phyloP scores from a whole-genome alignment of 1,284 basidiomycete species.

The Cerioporus squamosus region DNA sequence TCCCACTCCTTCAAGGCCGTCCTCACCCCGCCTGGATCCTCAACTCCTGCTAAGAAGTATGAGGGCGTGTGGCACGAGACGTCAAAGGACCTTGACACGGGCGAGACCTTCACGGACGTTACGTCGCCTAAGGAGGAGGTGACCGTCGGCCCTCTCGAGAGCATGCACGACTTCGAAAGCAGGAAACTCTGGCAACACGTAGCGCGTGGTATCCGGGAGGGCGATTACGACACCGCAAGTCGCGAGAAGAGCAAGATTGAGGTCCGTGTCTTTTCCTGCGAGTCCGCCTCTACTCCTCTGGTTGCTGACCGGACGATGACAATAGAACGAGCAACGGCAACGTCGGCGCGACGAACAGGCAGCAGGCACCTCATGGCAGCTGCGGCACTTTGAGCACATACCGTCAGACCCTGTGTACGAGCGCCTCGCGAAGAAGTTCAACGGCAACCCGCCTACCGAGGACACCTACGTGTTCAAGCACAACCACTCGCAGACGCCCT shows the following conservation, averaged over 20 bases:
- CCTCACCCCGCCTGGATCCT: conserved; percentile 50
- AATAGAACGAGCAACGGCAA: conserved; percentile 90
- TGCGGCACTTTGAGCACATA: conserved; percentile 76
- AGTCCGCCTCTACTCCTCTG: no score
- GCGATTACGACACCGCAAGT: conserved; percentile 92
- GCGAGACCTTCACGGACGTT: conserved; percentile 67
- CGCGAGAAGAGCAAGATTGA: conserved; percentile 92
- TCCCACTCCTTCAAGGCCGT: conserved; percentile 92
- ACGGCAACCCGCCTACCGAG: conserved; percentile 62
- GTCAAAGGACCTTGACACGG: conserved; percentile 57
- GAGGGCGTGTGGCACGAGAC: conserved; percentile 91
- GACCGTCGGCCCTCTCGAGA: conserved; percentile 58
- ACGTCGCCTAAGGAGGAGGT: conserved; percentile 75
- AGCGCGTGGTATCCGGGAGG: conserved; percentile 88
- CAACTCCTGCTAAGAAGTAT: conserved; percentile 57
- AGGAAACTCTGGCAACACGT: conserved; percentile 87
- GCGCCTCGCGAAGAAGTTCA: conserved; percentile 57
- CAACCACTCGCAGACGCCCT: conserved; percentile 22
- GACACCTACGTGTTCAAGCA: conserved; percentile 67
- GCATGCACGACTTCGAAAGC: conserved; percentile 85
- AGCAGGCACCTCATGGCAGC: conserved; percentile 73
- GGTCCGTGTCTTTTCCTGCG: no score
- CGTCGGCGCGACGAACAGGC: conserved; percentile 84
- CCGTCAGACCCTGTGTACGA: conserved; percentile 75
- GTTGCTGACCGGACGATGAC: background rate